Base-by-base conservation (phyloP, 805 yeast genomes). In the Candida orba region DNA sequence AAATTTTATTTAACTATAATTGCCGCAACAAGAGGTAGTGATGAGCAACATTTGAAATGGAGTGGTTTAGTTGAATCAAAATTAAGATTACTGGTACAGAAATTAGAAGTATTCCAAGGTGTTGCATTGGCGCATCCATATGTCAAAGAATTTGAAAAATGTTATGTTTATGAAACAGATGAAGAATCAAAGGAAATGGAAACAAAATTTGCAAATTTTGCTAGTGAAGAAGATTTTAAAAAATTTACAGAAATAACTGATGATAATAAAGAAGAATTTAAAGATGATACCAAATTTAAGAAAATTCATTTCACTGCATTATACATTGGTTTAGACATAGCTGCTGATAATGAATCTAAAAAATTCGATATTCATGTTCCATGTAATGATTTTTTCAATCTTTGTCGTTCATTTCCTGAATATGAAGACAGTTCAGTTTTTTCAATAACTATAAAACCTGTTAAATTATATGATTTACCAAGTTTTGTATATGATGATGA, bases 61-160 rank as follows among this genome's bases (percentile, higher is more conserved):
- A 79, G 87, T 52, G 98, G 99, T 9, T 69, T 91, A 68, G 91
- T 93, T 10, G 98, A 93, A 63, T 81, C 95, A 54, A 87, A 84
- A 63, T 62, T 91, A 36, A 76, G 99, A 52, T 65, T 84, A 35
- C 63, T 93, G 30, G 95, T 93, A 30, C 84, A 77, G 53, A 93
- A 89, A 59, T 71, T 93, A 40, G 99, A 93, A 61, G 70, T 77
- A 6, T 66, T 81, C 18, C 80, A 78, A 4, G 93, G 95, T 0
- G 78, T 93, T 22, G 78, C 72, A 41, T 52, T 88, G 27, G 97
- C 96, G 0, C 98, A 90, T 63, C 98, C 99, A 1, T 93, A 77
- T 60, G 84, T 84, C 17, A 86, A 88, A 55, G 79, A 82, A 13
- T 83, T 86, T 58, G 81, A 76, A 39, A 69, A 74, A 37, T 66